Evolutionary conservation across 129 eudicot genomes (phyloP).

Genomic region (Deinandra increscens): DNA sequence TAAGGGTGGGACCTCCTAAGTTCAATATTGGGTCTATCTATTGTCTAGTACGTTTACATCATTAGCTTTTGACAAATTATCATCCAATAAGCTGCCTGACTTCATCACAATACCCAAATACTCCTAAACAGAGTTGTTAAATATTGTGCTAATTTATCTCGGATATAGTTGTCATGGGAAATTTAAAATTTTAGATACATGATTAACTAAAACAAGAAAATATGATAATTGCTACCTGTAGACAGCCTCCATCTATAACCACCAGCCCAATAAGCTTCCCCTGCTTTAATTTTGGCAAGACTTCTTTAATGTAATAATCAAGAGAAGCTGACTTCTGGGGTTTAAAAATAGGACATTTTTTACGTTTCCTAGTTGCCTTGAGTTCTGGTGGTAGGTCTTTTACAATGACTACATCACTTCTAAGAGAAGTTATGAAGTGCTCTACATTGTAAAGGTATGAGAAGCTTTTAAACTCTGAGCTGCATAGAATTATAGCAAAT

Average conservation of each 20-base stretch:
- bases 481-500: constrained; percentile 26
- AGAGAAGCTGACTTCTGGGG: constrained; percentile 59
- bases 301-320: constrained; percentile 48
- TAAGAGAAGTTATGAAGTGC: constrained; percentile 57
- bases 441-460: constrained; percentile 75
- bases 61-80: no score
- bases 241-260: constrained; percentile 76
- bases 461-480: constrained; percentile 72
- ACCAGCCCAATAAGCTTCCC: constrained; percentile 62
- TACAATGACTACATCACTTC: constrained; percentile 64
- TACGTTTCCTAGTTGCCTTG: constrained; percentile 53
- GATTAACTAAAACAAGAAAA: neutral
- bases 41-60: neutral
- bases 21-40: neutral
- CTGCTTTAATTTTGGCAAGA: constrained; percentile 55
- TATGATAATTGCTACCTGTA: constrained; percentile 49
- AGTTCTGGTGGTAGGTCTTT: constrained; percentile 52
- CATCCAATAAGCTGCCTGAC: neutral
- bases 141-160: neutral
- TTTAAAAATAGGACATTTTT: constrained; percentile 55
- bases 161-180: neutral
- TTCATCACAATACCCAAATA: neutral
- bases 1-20: no score
- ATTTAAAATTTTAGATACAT: no score
- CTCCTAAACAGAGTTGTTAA: neutral